Percentiles rank a stretch among this genome's conserved stretches.
Evolutionary conservation across 2,329 filamentous ascomycete genomes (phyloP).

Genomic region (Xylogone sp.): DNA sequence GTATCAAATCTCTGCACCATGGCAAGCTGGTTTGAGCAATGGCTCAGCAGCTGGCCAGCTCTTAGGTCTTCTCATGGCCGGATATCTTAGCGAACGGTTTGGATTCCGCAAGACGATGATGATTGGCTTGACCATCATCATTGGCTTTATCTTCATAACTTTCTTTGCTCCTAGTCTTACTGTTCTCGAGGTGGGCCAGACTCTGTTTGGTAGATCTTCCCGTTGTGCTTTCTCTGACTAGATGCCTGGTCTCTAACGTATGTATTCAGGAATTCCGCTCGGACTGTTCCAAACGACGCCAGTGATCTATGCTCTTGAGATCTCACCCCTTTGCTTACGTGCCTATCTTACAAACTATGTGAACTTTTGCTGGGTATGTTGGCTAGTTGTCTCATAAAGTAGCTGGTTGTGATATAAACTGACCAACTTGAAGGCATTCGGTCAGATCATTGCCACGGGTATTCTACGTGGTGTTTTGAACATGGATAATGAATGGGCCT

Average conservation of each 20-base stretch:
- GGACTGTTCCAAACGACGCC: slow-evolving; percentile 34
- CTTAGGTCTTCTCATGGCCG: slow-evolving; percentile 35
- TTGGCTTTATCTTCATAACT: slow-evolving; percentile 40
- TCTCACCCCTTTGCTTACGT: slow-evolving; percentile 46
- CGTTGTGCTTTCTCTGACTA: background rate
- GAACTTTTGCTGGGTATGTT: slow-evolving; percentile 43
- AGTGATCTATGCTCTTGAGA: slow-evolving; percentile 33
- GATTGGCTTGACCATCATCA: slow-evolving; percentile 36
- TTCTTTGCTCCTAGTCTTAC: slow-evolving; percentile 44
- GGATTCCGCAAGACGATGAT: slow-evolving; percentile 43
- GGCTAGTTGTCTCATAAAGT: slow-evolving; percentile 33
- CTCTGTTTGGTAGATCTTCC: slow-evolving; percentile 32
- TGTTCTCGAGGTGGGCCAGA: slow-evolving; percentile 36
- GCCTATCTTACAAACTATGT: slow-evolving; percentile 48
- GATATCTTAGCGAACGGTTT: slow-evolving; percentile 35
- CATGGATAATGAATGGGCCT: slow-evolving; percentile 39
- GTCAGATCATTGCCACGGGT: slow-evolving; percentile 42
- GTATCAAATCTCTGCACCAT: slow-evolving; percentile 33
- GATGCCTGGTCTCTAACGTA: slow-evolving; percentile 43
- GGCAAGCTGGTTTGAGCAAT: slow-evolving; percentile 40
- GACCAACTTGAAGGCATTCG: slow-evolving; percentile 18
- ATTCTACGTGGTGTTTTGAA: slow-evolving; percentile 38
- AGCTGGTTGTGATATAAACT: background rate
- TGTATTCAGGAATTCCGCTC: slow-evolving; percentile 49
- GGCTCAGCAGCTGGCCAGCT: slow-evolving; percentile 37